A percentile compares a stretch with the other conserved stretches of the same genome.
Evolutionary conservation across 1,139 yeast species (phyloP).

Genomic region (Pichia sp.): DNA sequence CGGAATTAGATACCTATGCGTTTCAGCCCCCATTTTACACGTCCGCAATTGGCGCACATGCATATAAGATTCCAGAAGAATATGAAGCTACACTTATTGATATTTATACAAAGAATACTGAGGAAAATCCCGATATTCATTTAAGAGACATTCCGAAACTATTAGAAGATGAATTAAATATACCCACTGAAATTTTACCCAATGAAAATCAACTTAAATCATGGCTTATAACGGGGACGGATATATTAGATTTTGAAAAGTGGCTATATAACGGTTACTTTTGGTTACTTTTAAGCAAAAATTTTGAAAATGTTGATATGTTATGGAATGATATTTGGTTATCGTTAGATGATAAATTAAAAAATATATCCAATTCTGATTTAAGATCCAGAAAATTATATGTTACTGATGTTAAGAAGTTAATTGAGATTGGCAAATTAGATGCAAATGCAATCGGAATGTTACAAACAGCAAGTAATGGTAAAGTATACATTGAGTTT

Average conservation of each 20-base stretch:
- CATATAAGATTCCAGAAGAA: slow-evolving; percentile 15
- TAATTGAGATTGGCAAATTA: slow-evolving; percentile 30
- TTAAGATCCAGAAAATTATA: slow-evolving; percentile 21
- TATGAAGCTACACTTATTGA: slow-evolving; percentile 14
- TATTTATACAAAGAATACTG: slow-evolving; percentile 9
- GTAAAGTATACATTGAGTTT: slow-evolving; percentile 30
- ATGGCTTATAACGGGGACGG: slow-evolving; percentile 15
- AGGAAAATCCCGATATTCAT: slow-evolving; percentile 8
- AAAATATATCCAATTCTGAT: neutral
- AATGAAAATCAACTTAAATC: slow-evolving; percentile 28
- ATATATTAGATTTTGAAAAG: slow-evolving; percentile 41
- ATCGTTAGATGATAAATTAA: slow-evolving; percentile 8
- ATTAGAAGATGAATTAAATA: slow-evolving; percentile 12
- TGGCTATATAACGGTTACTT: slow-evolving; percentile 35
- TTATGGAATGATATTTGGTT: slow-evolving; percentile 36
- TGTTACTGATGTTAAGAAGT: slow-evolving; percentile 32
- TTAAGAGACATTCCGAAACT: slow-evolving; percentile 1
- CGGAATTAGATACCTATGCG: slow-evolving; percentile 8
- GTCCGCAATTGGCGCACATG: slow-evolving; percentile 7
- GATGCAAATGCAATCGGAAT: slow-evolving; percentile 35
- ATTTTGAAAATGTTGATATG: slow-evolving; percentile 34
- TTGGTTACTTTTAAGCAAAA: slow-evolving; percentile 30
- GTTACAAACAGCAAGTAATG: slow-evolving; percentile 37
- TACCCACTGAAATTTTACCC: slow-evolving; percentile 21
- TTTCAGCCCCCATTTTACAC: slow-evolving; percentile 16